phyloP scores from a whole-genome alignment of 768 basidiomycete genomes.

The Crassisporium funariophilum region DNA sequence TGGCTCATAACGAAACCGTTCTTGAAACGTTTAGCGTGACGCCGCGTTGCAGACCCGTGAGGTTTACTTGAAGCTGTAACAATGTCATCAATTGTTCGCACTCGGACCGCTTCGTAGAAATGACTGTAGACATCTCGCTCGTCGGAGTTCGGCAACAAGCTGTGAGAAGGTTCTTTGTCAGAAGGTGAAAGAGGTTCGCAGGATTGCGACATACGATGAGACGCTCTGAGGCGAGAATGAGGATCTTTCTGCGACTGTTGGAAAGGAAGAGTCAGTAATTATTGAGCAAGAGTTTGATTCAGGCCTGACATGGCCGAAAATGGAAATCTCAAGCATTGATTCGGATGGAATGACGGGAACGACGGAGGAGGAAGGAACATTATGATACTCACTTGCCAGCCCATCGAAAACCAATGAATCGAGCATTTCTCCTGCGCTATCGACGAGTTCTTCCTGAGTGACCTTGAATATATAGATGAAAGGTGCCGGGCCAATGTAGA shows the following conservation, averaged over 20 bases:
- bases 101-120: constrained; percentile 69
- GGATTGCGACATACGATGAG: constrained; percentile 12
- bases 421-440: constrained; percentile 23
- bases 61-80: constrained; percentile 38
- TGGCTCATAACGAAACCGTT: constrained; percentile 66
- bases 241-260: constrained; percentile 17
- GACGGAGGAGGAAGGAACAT: constrained; percentile 3
- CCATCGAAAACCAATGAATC: constrained; percentile 47
- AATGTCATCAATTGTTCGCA: constrained; percentile 54
- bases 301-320: constrained; percentile 8
- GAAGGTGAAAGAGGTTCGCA: not conserved
- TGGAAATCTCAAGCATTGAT: constrained; percentile 14
- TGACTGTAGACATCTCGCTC: constrained; percentile 43
- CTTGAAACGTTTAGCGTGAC: constrained; percentile 51
- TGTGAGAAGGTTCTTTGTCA: constrained; percentile 19
- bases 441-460: constrained; percentile 25
- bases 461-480: constrained; percentile 64
- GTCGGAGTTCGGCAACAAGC: constrained; percentile 41
- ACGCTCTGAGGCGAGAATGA: constrained; percentile 20
- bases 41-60: constrained; percentile 19
- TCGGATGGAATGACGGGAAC: not conserved
- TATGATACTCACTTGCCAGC: constrained; percentile 48
- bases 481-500: constrained; percentile 44
- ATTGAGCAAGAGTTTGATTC: not conserved
- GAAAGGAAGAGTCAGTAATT: no score